Base-by-base conservation (phyloP, 2,329 filamentous ascomycete species). In the Scytalidium lignicola region DNA sequence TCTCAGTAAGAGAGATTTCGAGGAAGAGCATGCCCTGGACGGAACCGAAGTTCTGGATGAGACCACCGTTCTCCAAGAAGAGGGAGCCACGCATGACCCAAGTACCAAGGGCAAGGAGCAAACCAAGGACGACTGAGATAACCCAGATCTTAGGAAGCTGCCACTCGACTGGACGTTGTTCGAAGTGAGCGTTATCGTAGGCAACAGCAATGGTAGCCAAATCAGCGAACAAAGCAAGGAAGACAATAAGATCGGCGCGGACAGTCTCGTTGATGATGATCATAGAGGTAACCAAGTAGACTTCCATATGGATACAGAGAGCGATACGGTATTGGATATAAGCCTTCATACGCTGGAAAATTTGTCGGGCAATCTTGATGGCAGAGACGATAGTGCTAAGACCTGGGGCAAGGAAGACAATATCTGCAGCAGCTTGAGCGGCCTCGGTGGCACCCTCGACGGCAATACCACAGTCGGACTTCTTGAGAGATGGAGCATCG, bases 241-340 rank as follows among this genome's bases (percentile, higher is more conserved):
- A 90, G 68, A 89, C 86, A 62, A 90, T 84, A 41, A 90, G 79
- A 56, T 88, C 82, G 54, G 79, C 79, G 56, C 78, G 76, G 65
- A 89, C 79, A 54, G 84, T 88, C 74, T 89, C 85, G 73, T 88
- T 85, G 71, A 89, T 80, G 72, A 88, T 87, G 68, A 88, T 83
- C 83, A 88, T 88, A 28, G 84, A 86, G 52, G 83, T 85, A 59
- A 85, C 83, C 20, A 90, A 75, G 75, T 89, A 90, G 65, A 90
- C 82, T 74, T 93, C 89, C 65, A 95, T 79, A 69, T 96, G 90
- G 58, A 95, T 82, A 28, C 90, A 95, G 62, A 96, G 76, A 46
- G 90, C 90, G 64, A 96, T 95, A 80, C 90, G 88, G 78, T 95
- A 95, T 66, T 95, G 87, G 57, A 96, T 89, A 74, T 95, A 96